phyloP scores from a whole-genome alignment of 1,139 yeast genomes.

The Saccharomyces hybrid region DNA sequence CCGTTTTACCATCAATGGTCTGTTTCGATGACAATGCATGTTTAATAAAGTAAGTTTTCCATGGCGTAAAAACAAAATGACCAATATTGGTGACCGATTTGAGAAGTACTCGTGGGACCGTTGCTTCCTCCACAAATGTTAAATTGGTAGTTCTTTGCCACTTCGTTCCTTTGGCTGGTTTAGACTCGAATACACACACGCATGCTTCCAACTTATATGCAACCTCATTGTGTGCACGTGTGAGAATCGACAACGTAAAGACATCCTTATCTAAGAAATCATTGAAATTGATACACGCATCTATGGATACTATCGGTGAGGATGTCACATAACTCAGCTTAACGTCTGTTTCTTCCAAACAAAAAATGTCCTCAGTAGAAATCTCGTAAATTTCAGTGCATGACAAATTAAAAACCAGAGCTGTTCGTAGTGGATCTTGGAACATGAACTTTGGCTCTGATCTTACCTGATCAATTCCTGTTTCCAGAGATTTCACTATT shows the following conservation, averaged over 20 bases:
- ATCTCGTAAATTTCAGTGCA: not conserved
- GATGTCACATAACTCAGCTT: not conserved
- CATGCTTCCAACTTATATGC: not conserved
- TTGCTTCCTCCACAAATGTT: not conserved
- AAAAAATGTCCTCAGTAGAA: not conserved
- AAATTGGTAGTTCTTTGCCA: not conserved
- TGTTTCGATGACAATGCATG: slow-evolving; percentile 15
- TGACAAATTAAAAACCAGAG: not conserved
- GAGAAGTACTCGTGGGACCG: slow-evolving; percentile 1
- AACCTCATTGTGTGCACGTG: not conserved
- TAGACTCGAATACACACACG: not conserved
- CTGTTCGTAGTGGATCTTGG: not conserved
- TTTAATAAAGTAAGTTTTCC: slow-evolving; percentile 9
- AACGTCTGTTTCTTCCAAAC: not conserved
- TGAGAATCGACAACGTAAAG: not conserved
- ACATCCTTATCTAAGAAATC: not conserved
- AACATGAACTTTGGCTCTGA: not conserved
- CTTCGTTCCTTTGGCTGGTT: not conserved
- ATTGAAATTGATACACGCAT: not conserved
- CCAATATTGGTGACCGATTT: slow-evolving; percentile 15
- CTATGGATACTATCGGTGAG: not conserved
- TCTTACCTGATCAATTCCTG: not conserved
- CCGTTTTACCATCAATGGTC: slow-evolving; percentile 7
- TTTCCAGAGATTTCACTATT: not conserved
- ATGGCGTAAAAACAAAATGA: slow-evolving; percentile 12